These are phyloP conservation scores for Umbelopsis sp. DNA, from an alignment of 192 early-diverging fungal species.

Conservation along the genomic window DNA sequence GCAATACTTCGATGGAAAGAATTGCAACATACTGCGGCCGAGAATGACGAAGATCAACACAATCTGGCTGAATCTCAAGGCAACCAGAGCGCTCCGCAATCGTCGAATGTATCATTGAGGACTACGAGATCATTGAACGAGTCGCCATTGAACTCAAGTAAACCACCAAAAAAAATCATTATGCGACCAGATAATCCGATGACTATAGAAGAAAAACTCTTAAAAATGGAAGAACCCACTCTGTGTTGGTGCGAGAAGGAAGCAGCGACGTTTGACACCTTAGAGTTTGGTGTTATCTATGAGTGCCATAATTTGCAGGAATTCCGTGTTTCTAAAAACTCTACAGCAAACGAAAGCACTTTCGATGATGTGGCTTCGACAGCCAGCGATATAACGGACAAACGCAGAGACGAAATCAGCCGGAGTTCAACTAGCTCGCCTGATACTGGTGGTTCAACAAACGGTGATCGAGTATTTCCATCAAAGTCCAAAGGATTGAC, in stretches of 20 bases:
- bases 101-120: too few species aligned
- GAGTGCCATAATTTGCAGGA: background rate
- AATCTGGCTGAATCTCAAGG: background rate
- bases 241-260: conserved; percentile 13
- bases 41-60: background rate
- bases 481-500: background rate
- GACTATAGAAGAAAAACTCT: background rate
- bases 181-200: background rate
- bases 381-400: background rate
- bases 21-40: background rate
- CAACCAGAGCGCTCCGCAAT: background rate
- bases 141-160: background rate
- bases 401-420: background rate
- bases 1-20: conserved; percentile 8
- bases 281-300: conserved; percentile 1
- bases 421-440: background rate
- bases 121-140: too few species aligned
- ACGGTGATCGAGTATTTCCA: background rate
- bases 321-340: background rate
- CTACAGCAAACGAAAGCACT: background rate
- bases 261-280: background rate
- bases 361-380: background rate
- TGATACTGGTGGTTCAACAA: background rate
- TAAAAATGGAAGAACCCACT: conserved; percentile 9
- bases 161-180: background rate